Conservation (phyloP, 78 protist genomes). For the Dictyostelium citrinum region DNA sequence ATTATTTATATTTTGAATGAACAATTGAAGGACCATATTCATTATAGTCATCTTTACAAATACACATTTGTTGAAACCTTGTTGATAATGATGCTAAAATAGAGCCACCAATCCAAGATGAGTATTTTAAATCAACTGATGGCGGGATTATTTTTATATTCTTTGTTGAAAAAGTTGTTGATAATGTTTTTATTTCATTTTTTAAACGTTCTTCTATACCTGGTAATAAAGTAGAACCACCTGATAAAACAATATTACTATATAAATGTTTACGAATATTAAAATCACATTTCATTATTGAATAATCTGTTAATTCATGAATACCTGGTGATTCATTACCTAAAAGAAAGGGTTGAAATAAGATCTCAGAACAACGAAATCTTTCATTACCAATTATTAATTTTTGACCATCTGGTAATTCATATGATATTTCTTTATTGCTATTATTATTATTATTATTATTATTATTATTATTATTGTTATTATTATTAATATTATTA, state of each 20-base stretch:
- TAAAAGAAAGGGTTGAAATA: slow-evolving; percentile 88
- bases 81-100: slow-evolving; percentile 67
- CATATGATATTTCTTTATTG: neutral
- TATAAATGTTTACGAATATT: slow-evolving; percentile 48
- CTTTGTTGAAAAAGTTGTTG: slow-evolving; percentile 35
- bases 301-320: slow-evolving; percentile 44
- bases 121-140: slow-evolving; percentile 63
- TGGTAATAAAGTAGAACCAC: slow-evolving; percentile 86
- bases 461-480: too few species aligned
- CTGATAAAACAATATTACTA: slow-evolving; percentile 84
- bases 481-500: too few species aligned
- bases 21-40: slow-evolving; percentile 34
- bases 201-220: slow-evolving; percentile 60
- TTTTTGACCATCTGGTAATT: neutral
- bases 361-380: slow-evolving; percentile 82
- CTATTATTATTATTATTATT: too few species aligned
- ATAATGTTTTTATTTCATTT: slow-evolving; percentile 36
- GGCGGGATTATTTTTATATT: slow-evolving; percentile 44
- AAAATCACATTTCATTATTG: slow-evolving; percentile 48
- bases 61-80: slow-evolving; percentile 76
- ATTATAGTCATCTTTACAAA: slow-evolving; percentile 83
- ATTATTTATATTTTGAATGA: too few species aligned
- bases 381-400: neutral
- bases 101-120: slow-evolving; percentile 92
- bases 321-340: slow-evolving; percentile 86